Percentiles rank a stretch among this genome's conserved stretches.
phyloP scores from a whole-genome alignment of 2,329 filamentous ascomycete genomes.

The Claviceps sp. region DNA sequence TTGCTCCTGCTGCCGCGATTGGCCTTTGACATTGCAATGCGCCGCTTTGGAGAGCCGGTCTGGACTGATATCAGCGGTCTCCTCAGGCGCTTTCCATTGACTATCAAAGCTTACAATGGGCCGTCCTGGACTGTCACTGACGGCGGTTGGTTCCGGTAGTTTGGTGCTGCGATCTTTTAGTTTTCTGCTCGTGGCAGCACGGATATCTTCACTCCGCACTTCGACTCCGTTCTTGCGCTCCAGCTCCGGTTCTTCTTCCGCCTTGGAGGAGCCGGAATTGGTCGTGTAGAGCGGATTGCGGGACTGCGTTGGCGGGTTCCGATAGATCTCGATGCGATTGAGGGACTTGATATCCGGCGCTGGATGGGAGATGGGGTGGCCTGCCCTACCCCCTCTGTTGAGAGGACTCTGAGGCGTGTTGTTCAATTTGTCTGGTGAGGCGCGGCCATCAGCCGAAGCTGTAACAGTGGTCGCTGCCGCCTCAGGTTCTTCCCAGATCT shows the following conservation, averaged over 20 bases:
- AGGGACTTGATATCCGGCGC: constrained; percentile 21
- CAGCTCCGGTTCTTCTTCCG: constrained; percentile 26
- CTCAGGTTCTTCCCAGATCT: constrained; percentile 83
- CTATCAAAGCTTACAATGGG: constrained; percentile 96
- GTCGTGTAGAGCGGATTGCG: constrained; percentile 67
- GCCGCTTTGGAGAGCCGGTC: constrained; percentile 22
- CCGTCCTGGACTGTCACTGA: constrained; percentile 79
- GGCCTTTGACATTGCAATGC: constrained; percentile 3
- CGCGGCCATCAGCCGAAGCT: constrained; percentile 15
- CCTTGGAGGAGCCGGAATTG: constrained; percentile 35
- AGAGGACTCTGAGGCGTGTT: constrained; percentile 20
- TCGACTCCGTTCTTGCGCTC: constrained; percentile 68
- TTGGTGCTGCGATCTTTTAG: constrained; percentile 76
- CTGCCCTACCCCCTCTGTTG: constrained; percentile 22
- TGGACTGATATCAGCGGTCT: constrained; percentile 53
- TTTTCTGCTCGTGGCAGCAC: constrained; percentile 79
- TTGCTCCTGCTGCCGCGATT: constrained; percentile 9
- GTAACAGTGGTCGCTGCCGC: constrained; percentile 10
- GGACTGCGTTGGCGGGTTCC: constrained; percentile 71
- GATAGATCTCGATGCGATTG: constrained; percentile 60
- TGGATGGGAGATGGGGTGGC: constrained; percentile 26
- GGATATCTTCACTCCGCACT: constrained; percentile 75
- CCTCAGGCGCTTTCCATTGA: constrained; percentile 63
- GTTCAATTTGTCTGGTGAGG: constrained; percentile 19
- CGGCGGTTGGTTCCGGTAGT: constrained; percentile 75